Conservation (phyloP, 1,284 basidiomycete genomes). For the Rhodofomes roseus region DNA sequence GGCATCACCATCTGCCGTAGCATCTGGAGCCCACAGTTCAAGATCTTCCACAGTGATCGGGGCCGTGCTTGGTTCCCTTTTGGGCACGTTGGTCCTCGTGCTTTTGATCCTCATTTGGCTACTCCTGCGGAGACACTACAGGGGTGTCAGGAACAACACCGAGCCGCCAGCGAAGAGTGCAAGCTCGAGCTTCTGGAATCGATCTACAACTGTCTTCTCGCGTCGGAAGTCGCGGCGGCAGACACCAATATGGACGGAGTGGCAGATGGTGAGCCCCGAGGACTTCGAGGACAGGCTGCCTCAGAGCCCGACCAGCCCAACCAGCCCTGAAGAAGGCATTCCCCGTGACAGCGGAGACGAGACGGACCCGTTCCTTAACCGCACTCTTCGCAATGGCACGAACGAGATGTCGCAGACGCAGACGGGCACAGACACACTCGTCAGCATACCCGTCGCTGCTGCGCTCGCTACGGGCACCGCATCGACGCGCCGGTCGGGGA, state of each 20-base stretch:
- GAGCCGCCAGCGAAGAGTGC: constrained; percentile 22
- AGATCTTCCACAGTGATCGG: constrained; percentile 25
- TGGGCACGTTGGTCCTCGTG: constrained; percentile 40
- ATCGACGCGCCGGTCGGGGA: constrained; percentile 13
- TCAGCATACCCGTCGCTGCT: constrained; percentile 25
- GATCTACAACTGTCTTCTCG: constrained; percentile 23
- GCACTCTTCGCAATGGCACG: constrained; percentile 19
- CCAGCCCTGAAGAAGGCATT: constrained; percentile 54
- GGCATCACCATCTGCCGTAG: constrained; percentile 18
- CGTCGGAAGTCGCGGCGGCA: constrained; percentile 14
- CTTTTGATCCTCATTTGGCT: constrained; percentile 47
- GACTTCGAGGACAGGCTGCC: constrained; percentile 22
- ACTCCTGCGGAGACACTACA: constrained; percentile 42
- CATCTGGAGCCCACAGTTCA: constrained; percentile 20
- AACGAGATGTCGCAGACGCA: constrained; percentile 26
- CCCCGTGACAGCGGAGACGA: constrained; percentile 67
- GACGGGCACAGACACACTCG: constrained; percentile 25
- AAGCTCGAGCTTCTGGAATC: constrained; percentile 30
- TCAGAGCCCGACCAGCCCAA: constrained; percentile 19
- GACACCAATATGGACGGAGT: constrained; percentile 52
- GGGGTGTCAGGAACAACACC: constrained; percentile 3
- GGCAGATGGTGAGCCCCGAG: constrained; percentile 40
- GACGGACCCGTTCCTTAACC: constrained; percentile 54
- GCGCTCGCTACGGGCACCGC: constrained; percentile 15
- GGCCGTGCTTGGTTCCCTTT: constrained; percentile 34